Evolutionary conservation across 495 filamentous ascomycete genomes (phyloP), one percentile per base, ranked within the genome.

Genomic region (Penicillium salamii): DNA sequence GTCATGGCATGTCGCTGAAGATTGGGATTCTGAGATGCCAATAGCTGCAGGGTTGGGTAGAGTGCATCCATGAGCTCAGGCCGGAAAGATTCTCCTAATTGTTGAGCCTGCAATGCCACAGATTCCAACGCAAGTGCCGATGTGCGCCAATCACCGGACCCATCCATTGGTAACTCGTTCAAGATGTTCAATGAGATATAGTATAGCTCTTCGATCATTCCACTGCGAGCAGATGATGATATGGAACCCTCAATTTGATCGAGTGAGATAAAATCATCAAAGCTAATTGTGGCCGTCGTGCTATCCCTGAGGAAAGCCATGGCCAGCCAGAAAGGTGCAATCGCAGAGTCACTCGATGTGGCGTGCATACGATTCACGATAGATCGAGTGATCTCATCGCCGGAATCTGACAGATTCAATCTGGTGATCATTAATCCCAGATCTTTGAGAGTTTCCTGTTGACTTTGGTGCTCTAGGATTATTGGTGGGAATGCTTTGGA

Each of bases 21-120:
- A 6, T 72, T 78, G 0, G 78, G 65, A 18, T 85, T 79, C 24
- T 70, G 74, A 3, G 89, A 91, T 5, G 90, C 90, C n/a, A 97
- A 75, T 28, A 90, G 79, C 40, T 96, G 88, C 1, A 95, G 74
- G 15, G 95, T 78, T 2, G 93, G 91, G 63, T 96, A 97, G 7
- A 99, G 75, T 2, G 90, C 85, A 52, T 99, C 93, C 48, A 96
- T 87, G 8, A 99, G 76, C 60, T 97, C 91, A 3, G 81, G 77
- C 13, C 88, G 82, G 63, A 97, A 99, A 6, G 80, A 81, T 41
- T 77, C 53, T 46, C 80, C 77, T 17, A 86, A 71, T n/a, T 80
- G 78, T 23, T 81, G 75, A 1, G 89, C 84, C 49, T 87, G 80
- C 35, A 90, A 78, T 13, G 88, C 84, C 6, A 90, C 71, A 2